These are phyloP conservation scores for Aurifilum marmelostoma DNA, from an alignment of 2,329 filamentous ascomycete genomes.

Conservation along the genomic window DNA sequence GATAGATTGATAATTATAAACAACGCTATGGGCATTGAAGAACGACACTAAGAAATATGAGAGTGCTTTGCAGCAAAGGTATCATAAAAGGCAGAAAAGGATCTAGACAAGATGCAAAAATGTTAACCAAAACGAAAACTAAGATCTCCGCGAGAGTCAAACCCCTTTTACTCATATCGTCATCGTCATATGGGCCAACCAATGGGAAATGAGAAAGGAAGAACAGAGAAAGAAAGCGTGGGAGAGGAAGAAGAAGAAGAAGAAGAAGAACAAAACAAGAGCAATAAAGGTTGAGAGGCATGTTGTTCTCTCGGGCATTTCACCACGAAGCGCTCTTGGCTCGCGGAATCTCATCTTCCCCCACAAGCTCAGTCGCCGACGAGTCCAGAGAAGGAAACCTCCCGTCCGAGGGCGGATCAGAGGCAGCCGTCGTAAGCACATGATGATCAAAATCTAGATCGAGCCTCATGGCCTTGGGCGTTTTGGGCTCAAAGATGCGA, in stretches of 20 bases:
- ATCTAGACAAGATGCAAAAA: not conserved
- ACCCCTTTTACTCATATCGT: no score
- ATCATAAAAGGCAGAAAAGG: not conserved
- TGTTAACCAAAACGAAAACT: not conserved
- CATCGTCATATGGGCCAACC: no score
- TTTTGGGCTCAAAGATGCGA: constrained; percentile 35
- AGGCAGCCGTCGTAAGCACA: not conserved
- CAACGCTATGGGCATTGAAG: not conserved
- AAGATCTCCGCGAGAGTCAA: no score
- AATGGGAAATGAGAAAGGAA: no score
- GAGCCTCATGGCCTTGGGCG: constrained; percentile 38
- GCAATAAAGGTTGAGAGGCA: no score
- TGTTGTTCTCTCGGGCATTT: no score
- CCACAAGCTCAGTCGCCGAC: no score
- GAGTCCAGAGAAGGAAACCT: not conserved
- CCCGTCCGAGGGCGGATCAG: not conserved
- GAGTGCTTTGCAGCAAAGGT: not conserved
- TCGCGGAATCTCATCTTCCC: no score
- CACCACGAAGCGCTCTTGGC: no score
- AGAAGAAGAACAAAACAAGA: no score
- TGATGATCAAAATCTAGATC: constrained; percentile 4
- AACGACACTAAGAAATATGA: not conserved
- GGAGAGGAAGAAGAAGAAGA: no score
- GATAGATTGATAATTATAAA: not conserved
- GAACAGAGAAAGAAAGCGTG: no score